Evolutionary conservation across 148 eudicot genomes (phyloP).

Genomic region (Oxyria digyna): DNA sequence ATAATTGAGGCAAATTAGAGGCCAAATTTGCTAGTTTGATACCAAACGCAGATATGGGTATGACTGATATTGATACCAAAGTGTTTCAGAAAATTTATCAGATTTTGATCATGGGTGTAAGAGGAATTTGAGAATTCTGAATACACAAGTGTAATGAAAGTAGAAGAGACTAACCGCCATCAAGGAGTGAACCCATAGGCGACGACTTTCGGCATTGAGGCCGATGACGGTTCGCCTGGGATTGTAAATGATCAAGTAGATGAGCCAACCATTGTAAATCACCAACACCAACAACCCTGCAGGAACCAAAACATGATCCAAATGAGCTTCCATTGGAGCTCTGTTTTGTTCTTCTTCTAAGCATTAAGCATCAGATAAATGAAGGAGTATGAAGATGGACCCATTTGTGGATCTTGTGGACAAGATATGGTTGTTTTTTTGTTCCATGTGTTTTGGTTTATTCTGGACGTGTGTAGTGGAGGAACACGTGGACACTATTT

Average conservation of each 20-base stretch:
- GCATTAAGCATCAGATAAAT: not conserved
- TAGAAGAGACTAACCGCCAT: conserved; percentile 10
- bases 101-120: too few species aligned
- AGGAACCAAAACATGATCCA: conserved; percentile 6
- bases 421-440: not conserved
- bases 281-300: conserved; percentile 10
- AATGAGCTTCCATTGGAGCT: not conserved
- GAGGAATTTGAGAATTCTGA: not conserved
- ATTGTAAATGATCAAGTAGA: not conserved
- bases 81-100: too few species aligned
- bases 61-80: too few species aligned
- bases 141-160: not conserved
- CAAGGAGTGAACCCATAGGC: conserved; percentile 10
- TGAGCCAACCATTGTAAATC: conserved; percentile 7
- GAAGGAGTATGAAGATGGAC: not conserved
- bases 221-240: conserved; percentile 12
- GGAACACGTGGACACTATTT: not conserved
- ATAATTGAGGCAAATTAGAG: not conserved
- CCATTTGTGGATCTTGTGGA: not conserved
- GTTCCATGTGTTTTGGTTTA: not conserved
- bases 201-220: conserved; percentile 10
- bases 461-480: not conserved
- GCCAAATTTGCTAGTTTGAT: not conserved
- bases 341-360: not conserved
- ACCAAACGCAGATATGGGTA: too few species aligned